A percentile compares a stretch with the other conserved stretches of the same genome.
Evolutionary conservation across 192 early-diverging fungal species (phyloP).

Genomic region (Dissophora ornata): DNA sequence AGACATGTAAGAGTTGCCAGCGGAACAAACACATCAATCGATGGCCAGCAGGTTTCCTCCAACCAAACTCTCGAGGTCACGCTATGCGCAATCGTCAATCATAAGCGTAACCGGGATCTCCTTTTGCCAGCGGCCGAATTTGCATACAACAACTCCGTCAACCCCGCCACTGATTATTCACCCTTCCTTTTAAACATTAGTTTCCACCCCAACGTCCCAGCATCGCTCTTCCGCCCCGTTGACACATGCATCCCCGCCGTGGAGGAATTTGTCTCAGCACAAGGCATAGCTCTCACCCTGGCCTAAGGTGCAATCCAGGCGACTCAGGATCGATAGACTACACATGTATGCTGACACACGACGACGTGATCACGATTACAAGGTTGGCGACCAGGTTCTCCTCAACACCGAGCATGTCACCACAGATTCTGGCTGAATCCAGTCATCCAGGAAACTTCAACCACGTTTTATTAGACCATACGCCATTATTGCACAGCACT

Average conservation of each 20-base stretch:
- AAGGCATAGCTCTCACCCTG: neutral
- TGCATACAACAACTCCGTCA: constrained; percentile 63
- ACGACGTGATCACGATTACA: constrained; percentile 1
- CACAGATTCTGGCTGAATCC: neutral
- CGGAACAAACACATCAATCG: no score
- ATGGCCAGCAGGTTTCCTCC: no score
- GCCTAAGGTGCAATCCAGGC: neutral
- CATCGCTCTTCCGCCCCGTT: neutral
- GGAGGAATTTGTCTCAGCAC: neutral
- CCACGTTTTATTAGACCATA: constrained; percentile 12
- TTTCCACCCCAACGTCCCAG: constrained; percentile 26
- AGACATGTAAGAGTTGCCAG: no score
- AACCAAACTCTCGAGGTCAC: constrained; percentile 26
- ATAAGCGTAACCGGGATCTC: neutral
- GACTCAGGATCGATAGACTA: constrained; percentile 3
- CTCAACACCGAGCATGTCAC: constrained; percentile 15
- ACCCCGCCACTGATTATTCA: constrained; percentile 35
- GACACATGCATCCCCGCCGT: neutral
- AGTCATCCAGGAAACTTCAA: neutral
- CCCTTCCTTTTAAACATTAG: constrained; percentile 39
- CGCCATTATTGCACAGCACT: constrained; percentile 10
- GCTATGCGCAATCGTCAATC: constrained; percentile 17
- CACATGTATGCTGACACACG: constrained; percentile 5
- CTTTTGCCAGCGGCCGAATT: constrained; percentile 58
- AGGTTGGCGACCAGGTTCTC: constrained; percentile 7